phyloP scores from a whole-genome alignment of 768 basidiomycete species.

The Mycena sanguinolenta region DNA sequence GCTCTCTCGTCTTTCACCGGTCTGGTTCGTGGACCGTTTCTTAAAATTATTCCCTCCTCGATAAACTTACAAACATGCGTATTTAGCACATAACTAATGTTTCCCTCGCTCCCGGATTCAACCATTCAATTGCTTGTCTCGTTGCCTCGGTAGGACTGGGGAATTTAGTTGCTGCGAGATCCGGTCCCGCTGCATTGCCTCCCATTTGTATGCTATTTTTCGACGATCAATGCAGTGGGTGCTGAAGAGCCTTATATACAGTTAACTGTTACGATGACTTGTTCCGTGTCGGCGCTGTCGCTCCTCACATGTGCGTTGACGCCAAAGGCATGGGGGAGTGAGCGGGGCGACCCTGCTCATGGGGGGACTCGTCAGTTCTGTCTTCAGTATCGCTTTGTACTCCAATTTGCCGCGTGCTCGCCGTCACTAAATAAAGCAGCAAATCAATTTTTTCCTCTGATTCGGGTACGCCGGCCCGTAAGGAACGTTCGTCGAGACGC shows the following conservation, averaged over 20 bases:
- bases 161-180: slow-evolving; percentile 44
- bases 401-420: slow-evolving; percentile 23
- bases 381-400: slow-evolving; percentile 40
- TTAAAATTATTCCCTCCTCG: background rate
- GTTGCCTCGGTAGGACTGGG: slow-evolving; percentile 50
- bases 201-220: slow-evolving; percentile 44
- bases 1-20: slow-evolving; percentile 42
- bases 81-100: slow-evolving; percentile 45
- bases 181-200: slow-evolving; percentile 40
- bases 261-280: slow-evolving; percentile 50
- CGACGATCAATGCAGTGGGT: background rate
- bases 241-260: slow-evolving; percentile 9
- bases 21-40: slow-evolving; percentile 38
- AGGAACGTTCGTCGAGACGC: background rate
- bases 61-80: slow-evolving; percentile 40
- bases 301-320: slow-evolving; percentile 44
- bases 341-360: slow-evolving; percentile 49
- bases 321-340: slow-evolving; percentile 38
- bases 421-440: background rate
- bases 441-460: background rate
- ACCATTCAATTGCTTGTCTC: slow-evolving; percentile 53
- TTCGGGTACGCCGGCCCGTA: background rate
- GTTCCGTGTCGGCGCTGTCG: slow-evolving; percentile 43
- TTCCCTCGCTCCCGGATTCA: slow-evolving; percentile 47
- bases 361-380: slow-evolving; percentile 42